These are phyloP conservation scores for Conticribra weissflogii DNA, from an alignment of 108 stramenopile species.

Conservation along the genomic window DNA sequence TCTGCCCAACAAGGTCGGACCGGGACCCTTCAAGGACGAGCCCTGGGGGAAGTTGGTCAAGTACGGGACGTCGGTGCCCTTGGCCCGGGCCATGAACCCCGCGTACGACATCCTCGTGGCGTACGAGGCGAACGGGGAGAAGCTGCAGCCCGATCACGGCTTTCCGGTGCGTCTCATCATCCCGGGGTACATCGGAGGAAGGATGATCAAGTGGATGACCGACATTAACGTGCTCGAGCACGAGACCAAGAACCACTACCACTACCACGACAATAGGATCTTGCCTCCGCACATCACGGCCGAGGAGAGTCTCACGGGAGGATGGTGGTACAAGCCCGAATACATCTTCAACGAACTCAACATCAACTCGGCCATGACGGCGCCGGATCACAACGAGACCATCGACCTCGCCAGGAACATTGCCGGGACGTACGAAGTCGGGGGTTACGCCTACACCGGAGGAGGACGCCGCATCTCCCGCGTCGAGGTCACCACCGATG, in stretches of 20 bases:
- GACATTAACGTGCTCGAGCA: conserved; percentile 88
- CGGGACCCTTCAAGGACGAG: conserved; percentile 85
- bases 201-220: conserved; percentile 98
- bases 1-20: conserved; percentile 93
- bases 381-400: conserved; percentile 93
- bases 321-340: conserved; percentile 99
- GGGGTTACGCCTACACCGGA: conserved; percentile 97
- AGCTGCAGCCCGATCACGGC: conserved; percentile 96
- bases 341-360: conserved; percentile 98
- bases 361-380: conserved; percentile 95
- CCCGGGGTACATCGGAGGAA: conserved; percentile 97
- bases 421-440: conserved; percentile 76
- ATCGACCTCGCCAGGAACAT: conserved; percentile 70
- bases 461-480: conserved; percentile 91
- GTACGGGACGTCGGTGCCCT: conserved; percentile 95
- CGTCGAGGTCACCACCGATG: conserved; percentile 91
- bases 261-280: conserved; percentile 98
- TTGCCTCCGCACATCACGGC: conserved; percentile 94
- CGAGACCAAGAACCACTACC: conserved; percentile 96
- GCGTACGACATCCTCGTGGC: conserved; percentile 94
- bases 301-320: conserved; percentile 87
- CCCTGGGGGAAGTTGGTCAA: conserved; percentile 92
- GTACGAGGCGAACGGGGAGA: conserved; percentile 93
- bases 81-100: conserved; percentile 92
- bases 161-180: conserved; percentile 96